Evolutionary conservation across 2,329 filamentous ascomycete species (phyloP).

Genomic region (Berkeleyomyces basicola): DNA sequence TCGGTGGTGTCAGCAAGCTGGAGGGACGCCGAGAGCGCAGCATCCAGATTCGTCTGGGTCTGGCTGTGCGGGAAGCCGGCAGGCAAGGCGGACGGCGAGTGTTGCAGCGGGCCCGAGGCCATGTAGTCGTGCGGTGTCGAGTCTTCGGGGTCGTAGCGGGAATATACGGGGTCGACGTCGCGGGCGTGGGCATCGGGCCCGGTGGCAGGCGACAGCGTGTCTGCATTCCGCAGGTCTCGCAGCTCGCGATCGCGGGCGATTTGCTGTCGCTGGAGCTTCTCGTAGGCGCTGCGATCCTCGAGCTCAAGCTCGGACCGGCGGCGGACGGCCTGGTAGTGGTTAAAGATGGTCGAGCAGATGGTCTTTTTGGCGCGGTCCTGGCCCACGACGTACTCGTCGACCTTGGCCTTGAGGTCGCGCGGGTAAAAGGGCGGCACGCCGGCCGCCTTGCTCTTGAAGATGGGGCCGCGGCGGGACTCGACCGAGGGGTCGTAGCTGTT

Average conservation of each 20-base stretch:
- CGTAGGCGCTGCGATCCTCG: slow-evolving; percentile 35
- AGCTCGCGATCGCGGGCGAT: slow-evolving; percentile 50
- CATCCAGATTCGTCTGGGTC: slow-evolving; percentile 6
- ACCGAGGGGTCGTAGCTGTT: slow-evolving; percentile 39
- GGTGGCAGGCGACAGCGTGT: slow-evolving; percentile 11
- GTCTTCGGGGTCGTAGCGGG: slow-evolving; percentile 14
- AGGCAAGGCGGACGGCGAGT: background rate
- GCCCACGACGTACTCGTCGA: slow-evolving; percentile 92
- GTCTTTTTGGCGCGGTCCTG: slow-evolving; percentile 92
- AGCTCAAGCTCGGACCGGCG: slow-evolving; percentile 65
- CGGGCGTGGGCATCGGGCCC: slow-evolving; percentile 11
- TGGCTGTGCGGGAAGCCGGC: background rate
- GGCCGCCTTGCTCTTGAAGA: slow-evolving; percentile 36
- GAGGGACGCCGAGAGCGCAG: slow-evolving; percentile 24
- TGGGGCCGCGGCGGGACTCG: slow-evolving; percentile 39
- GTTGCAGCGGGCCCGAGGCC: background rate
- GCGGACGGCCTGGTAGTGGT: slow-evolving; percentile 83
- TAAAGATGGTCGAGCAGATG: slow-evolving; percentile 83
- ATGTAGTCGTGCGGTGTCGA: slow-evolving; percentile 17
- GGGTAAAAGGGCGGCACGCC: slow-evolving; percentile 49
- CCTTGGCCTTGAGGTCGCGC: slow-evolving; percentile 63
- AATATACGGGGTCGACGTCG: slow-evolving; percentile 2
- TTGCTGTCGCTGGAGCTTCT: slow-evolving; percentile 54
- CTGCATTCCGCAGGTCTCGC: slow-evolving; percentile 15
- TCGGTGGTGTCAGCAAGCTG: slow-evolving; percentile 32